Conservation (phyloP, 169 alveolate genomes). For the Babesia divergens region DNA sequence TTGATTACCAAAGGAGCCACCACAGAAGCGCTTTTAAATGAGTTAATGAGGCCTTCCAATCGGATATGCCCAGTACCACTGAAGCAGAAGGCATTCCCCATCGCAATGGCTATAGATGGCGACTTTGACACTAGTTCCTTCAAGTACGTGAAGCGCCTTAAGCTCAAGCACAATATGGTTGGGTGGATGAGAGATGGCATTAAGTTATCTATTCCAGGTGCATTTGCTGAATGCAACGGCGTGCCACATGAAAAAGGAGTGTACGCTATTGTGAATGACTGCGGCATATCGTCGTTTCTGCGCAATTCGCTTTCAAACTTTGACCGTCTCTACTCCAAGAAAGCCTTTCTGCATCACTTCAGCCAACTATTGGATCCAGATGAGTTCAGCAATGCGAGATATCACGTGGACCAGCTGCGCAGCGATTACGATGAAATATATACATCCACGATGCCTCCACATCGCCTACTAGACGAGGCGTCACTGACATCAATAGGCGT, state of each 20-base stretch:
- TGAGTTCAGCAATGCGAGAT: conserved; percentile 10
- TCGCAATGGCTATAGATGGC: conserved; percentile 27
- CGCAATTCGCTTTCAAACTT: conserved; percentile 16
- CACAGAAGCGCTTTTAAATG: conserved; percentile 18
- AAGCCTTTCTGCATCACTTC: conserved; percentile 58
- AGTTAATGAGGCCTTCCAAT: not conserved
- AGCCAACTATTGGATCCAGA: conserved; percentile 13
- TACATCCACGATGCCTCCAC: conserved; percentile 10
- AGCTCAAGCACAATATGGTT: conserved; percentile 34
- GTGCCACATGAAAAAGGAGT: not conserved
- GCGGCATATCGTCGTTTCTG: conserved; percentile 30
- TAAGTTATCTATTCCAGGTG: not conserved
- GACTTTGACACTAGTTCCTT: not conserved
- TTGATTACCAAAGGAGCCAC: not conserved
- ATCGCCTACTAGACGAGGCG: not conserved
- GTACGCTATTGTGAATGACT: conserved; percentile 21
- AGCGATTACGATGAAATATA: not conserved
- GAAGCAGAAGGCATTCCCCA: conserved; percentile 1
- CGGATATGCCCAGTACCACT: conserved; percentile 43
- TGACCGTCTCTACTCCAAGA: conserved; percentile 30
- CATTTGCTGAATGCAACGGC: not conserved
- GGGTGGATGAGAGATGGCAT: conserved; percentile 48
- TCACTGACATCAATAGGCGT: conserved; percentile 2
- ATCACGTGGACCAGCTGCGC: not conserved
- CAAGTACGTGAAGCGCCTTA: conserved; percentile 11